A percentile compares a stretch with the other conserved stretches of the same genome.
Evolutionary conservation across 139 green algal genomes (phyloP).

Genomic region (Coelastrella sp.): DNA sequence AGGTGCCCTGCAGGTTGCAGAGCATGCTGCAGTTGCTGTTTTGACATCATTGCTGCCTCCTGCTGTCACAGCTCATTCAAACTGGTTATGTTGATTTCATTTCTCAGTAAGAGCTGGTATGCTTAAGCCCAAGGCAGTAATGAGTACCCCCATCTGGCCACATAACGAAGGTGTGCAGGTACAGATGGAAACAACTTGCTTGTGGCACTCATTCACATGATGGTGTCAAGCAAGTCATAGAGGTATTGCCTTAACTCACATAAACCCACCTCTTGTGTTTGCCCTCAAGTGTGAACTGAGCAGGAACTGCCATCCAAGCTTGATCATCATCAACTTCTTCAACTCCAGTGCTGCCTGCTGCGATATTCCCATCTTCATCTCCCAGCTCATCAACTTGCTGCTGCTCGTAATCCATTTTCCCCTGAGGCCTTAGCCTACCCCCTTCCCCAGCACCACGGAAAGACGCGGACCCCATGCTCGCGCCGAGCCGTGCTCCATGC

Average conservation of each 20-base stretch:
- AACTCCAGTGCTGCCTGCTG: background rate
- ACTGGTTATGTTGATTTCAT: no score
- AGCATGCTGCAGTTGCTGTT: no score
- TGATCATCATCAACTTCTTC: background rate
- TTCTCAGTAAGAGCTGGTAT: no score
- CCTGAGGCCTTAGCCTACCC: background rate
- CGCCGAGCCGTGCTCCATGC: slow-evolving; percentile 50
- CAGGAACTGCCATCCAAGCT: background rate
- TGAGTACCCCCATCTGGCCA: no score
- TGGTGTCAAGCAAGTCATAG: no score
- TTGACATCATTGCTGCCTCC: no score
- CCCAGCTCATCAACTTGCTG: background rate
- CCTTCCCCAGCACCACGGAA: background rate
- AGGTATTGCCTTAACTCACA: background rate
- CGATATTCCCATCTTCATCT: background rate
- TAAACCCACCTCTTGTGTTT: slow-evolving; percentile 38
- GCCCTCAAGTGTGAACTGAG: slow-evolving; percentile 52
- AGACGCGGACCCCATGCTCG: background rate
- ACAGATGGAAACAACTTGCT: no score
- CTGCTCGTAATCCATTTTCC: background rate
- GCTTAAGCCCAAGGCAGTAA: no score
- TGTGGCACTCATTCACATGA: no score
- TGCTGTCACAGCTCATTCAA: no score
- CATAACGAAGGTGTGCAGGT: no score
- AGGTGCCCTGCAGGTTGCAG: slow-evolving; percentile 47